Evolutionary conservation across 2,329 filamentous ascomycete species (phyloP).

Genomic region (Phialophora chinensis): DNA sequence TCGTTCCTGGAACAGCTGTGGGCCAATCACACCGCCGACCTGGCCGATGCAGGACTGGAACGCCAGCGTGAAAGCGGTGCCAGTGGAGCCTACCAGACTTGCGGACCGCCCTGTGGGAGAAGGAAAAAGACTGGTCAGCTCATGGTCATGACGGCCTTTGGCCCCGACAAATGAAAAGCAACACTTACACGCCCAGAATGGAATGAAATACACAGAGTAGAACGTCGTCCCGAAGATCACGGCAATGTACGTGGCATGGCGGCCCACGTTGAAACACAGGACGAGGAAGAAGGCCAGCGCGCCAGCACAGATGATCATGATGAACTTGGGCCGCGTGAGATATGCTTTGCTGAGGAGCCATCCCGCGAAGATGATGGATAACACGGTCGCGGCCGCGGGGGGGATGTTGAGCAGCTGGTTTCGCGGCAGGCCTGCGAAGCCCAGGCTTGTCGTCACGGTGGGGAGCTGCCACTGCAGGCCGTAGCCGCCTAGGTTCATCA

Average conservation of each 20-base stretch:
- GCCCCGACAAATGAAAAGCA: constrained; percentile 10
- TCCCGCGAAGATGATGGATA: constrained; percentile 49
- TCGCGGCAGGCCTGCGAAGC: constrained; percentile 51
- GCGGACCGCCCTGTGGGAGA: constrained; percentile 57
- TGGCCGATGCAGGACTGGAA: constrained; percentile 60
- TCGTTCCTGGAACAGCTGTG: constrained; percentile 54
- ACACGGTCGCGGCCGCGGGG: constrained; percentile 50
- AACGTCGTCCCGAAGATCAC: constrained; percentile 54
- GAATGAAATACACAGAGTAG: constrained; percentile 53
- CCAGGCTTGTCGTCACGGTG: constrained; percentile 50
- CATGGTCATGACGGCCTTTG: background rate
- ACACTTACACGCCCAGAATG: constrained; percentile 52
- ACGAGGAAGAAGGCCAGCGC: constrained; percentile 54
- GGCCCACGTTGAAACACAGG: constrained; percentile 48
- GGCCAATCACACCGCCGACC: constrained; percentile 56
- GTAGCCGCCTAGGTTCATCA: constrained; percentile 55
- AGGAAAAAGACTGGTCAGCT: background rate
- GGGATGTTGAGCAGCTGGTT: constrained; percentile 57
- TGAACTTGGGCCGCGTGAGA: constrained; percentile 49
- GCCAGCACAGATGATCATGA: constrained; percentile 51
- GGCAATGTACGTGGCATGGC: constrained; percentile 52
- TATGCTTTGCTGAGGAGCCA: constrained; percentile 51
- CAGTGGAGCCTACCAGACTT: constrained; percentile 56
- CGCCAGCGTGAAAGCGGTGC: constrained; percentile 58
- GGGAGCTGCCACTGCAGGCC: constrained; percentile 54